Evolutionary conservation across 805 yeast genomes (phyloP).

Genomic region (Blastobotrys parvus): DNA sequence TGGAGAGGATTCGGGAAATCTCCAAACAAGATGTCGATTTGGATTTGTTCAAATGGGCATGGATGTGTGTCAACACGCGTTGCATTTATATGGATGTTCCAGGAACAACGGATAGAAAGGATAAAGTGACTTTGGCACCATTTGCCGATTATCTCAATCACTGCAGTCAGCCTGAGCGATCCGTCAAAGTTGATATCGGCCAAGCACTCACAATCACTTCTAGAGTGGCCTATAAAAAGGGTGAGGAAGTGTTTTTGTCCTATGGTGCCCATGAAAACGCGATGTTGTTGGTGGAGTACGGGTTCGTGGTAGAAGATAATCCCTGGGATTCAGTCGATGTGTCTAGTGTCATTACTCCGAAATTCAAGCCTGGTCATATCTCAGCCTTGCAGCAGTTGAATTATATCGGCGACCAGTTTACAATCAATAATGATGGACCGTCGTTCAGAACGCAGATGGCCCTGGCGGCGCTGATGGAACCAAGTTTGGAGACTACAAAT

Average conservation of each 20-base stretch:
- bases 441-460: constrained; percentile 76
- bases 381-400: constrained; percentile 42
- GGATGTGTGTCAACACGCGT: constrained; percentile 87
- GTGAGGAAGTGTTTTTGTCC: constrained; percentile 59
- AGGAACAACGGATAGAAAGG: constrained; percentile 25
- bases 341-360: constrained; percentile 34
- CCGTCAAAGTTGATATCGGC: constrained; percentile 28
- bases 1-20: constrained; percentile 28
- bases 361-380: constrained; percentile 32
- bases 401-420: constrained; percentile 64
- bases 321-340: constrained; percentile 67
- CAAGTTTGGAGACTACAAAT: not conserved
- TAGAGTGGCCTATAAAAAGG: constrained; percentile 27
- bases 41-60: constrained; percentile 48
- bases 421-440: constrained; percentile 42
- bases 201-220: constrained; percentile 48
- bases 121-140: constrained; percentile 87
- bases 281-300: constrained; percentile 78
- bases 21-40: not conserved
- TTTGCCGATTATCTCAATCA: constrained; percentile 86
- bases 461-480: constrained; percentile 36
- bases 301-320: constrained; percentile 56
- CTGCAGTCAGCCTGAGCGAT: constrained; percentile 25
- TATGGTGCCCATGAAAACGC: constrained; percentile 89
- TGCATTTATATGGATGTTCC: constrained; percentile 67